Conservation (phyloP, 352 stramenopile genomes). For the Pythium phragmitis region DNA sequence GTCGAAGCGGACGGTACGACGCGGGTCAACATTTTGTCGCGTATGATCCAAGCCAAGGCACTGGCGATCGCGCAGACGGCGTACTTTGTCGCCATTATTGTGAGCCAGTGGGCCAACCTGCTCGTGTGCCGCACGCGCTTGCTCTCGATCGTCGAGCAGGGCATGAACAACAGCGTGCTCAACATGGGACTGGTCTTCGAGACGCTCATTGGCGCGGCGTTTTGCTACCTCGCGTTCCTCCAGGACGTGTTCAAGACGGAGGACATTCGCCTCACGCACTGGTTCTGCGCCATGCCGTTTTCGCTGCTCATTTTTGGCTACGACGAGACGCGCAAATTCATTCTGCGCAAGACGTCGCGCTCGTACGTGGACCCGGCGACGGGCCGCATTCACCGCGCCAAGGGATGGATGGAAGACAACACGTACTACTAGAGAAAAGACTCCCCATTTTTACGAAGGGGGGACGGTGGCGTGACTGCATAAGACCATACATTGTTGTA, state of each 20-base stretch:
- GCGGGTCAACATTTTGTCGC: conserved; percentile 71
- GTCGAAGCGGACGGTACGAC: conserved; percentile 28
- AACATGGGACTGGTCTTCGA: conserved; percentile 90
- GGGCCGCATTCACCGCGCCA: conserved; percentile 49
- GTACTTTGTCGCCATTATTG: conserved; percentile 75
- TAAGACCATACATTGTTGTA: not conserved
- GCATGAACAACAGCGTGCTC: conserved; percentile 86
- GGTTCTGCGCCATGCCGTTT: conserved; percentile 84
- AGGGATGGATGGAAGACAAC: conserved; percentile 77
- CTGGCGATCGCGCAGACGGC: conserved; percentile 78
- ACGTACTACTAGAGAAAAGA: conserved; percentile 69
- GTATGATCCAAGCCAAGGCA: conserved; percentile 68
- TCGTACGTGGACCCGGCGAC: conserved; percentile 51
- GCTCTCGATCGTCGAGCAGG: conserved; percentile 81
- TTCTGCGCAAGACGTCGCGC: conserved; percentile 70
- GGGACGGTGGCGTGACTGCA: not conserved
- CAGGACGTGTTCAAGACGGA: conserved; percentile 72
- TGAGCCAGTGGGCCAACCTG: conserved; percentile 85
- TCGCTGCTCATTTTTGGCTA: conserved; percentile 81
- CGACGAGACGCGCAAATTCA: conserved; percentile 87
- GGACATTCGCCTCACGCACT: conserved; percentile 76
- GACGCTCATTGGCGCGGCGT: conserved; percentile 65
- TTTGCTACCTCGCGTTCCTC: conserved; percentile 76
- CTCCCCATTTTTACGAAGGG: not conserved
- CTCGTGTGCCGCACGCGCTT: conserved; percentile 87